Evolutionary conservation across 129 eudicot species (phyloP), one percentile per base, ranked within the genome.

Genomic region (Artemisia annua): DNA sequence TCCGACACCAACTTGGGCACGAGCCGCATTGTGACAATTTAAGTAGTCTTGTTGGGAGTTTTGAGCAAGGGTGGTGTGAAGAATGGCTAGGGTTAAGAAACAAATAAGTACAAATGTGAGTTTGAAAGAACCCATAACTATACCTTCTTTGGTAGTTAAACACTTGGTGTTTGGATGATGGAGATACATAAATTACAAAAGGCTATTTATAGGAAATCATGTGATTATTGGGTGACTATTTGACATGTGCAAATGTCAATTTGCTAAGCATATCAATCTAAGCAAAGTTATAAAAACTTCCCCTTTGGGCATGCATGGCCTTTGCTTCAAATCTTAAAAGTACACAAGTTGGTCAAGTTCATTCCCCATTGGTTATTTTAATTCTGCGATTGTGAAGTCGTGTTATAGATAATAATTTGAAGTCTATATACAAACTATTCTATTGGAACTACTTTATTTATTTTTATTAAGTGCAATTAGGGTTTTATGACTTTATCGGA

Each of bases 311-410:
- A 55, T 35, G 53, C n/a, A 28, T 56, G 35, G 53, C 52, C 66
- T 58, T 71, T 71, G 67, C 76, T 71, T 71, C 46, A 57, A 57
- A 71, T 57, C 46, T 71, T 46, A 24, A 22, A 59, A 71, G 57
- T 24, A 43, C 35, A 18, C 66, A 17, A 56, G 56, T 71, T 67
- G 59, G 61, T n/a, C 61, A 56, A n/a, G 5, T n/a, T 17, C 61
- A 56, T 15, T 16, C 22, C 61, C 61, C 61, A n/a, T 56, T 56
- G 61, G 11, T 24, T 24, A 24, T 24, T 24, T 24, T 24, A 24
- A 24, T 24, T 24, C 26, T 24, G 26, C 26, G 26, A 24, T 24
- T 24, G 2, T 24, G 26, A 24, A 24, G 26, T 24, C 26, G 26
- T 24, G 26, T 1, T 24, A 1, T 24, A 1, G 26, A 24, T 24